phyloP scores from a whole-genome alignment of 352 stramenopile genomes.

The Phytopythium boreale region DNA sequence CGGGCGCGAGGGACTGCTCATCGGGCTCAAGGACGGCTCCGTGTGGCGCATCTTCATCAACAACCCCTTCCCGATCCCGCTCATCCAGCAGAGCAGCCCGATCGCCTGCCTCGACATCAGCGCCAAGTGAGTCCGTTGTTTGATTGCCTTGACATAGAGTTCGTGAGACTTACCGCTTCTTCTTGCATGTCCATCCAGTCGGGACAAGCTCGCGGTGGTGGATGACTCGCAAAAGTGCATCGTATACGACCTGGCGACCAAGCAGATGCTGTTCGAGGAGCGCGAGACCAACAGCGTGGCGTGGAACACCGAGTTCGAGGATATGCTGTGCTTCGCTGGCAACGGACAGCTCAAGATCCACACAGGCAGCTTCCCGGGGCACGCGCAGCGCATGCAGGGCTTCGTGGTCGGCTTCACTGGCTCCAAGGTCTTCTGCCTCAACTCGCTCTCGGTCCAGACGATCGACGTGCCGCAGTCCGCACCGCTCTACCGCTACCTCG shows the following conservation, averaged over 20 bases:
- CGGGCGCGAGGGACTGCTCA: conserved; percentile 87
- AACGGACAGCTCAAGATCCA: conserved; percentile 90
- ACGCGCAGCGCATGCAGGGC: conserved; percentile 89
- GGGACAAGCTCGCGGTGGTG: conserved; percentile 89
- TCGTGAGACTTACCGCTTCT: background rate
- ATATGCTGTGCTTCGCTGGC: conserved; percentile 93
- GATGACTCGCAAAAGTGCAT: conserved; percentile 87
- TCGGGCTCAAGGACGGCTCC: conserved; percentile 90
- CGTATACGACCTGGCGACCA: conserved; percentile 91
- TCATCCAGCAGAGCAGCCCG: conserved; percentile 83
- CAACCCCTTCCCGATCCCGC: conserved; percentile 92
- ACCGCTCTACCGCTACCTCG: conserved; percentile 87
- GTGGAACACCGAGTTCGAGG: conserved; percentile 94
- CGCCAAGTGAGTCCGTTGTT: conserved; percentile 51
- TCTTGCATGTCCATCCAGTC: conserved; percentile 24
- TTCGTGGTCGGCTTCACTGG: conserved; percentile 92
- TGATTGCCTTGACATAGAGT: background rate
- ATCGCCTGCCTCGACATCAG: conserved; percentile 91
- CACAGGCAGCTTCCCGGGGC: conserved; percentile 85
- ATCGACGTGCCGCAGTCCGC: conserved; percentile 91
- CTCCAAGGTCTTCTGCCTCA: conserved; percentile 91
- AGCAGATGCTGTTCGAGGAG: conserved; percentile 88
- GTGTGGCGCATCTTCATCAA: conserved; percentile 94
- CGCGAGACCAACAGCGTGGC: conserved; percentile 84
- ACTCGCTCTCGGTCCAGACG: conserved; percentile 81